Base-by-base conservation (phyloP, 768 basidiomycete species). In the Panaeolus papilionaceus region DNA sequence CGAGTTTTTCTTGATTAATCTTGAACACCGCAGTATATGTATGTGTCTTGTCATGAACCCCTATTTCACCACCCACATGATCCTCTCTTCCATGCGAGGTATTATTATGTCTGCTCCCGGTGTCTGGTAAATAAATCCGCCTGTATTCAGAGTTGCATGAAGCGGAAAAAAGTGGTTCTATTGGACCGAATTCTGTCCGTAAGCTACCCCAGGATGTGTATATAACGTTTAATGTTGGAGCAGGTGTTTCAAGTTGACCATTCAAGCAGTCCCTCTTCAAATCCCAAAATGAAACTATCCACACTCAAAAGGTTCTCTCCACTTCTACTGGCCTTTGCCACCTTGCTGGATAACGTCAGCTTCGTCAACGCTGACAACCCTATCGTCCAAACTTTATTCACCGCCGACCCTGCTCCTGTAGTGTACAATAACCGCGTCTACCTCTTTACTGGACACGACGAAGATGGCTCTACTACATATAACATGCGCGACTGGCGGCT, bases 31-130 rank as follows among this genome's bases (percentile, higher is more conserved):
- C 11, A 49, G 23, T 23, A 3, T 23, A 23, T 8, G 8, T 23
- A 49, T 49, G 4, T 49, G 4, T 49, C 20, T 23, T n/a, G 0
- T 8, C 23, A 49, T 26, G 47, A 14, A 18, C 47, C 23, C 47
- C 47, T 49, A 49, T 49, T 20, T 49, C n/a, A 23, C 20, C 47
- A 49, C 47, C 42, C 54, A 58, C 54, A 58, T 58, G 54, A 58
- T 33, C 23, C 26, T 28, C 26, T 16, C 28, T 28, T 58, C 26
- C 54, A 37, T 37, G 12, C 54, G 26, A 28, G 28, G 54, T 37
- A 58, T 16, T 28, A 14, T 44, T 44, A 7, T 58, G 33, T 58
- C 14, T 58, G 54, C 54, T 58, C 33, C 54, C 54, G 54, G 12
- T 33, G 6, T 28, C 28, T 33, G 54, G 14, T 58, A 23, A 28